Percentiles rank a stretch among this genome's conserved stretches.
phyloP scores from a whole-genome alignment of 176 grass and related monocot species.

The Poa annua region DNA sequence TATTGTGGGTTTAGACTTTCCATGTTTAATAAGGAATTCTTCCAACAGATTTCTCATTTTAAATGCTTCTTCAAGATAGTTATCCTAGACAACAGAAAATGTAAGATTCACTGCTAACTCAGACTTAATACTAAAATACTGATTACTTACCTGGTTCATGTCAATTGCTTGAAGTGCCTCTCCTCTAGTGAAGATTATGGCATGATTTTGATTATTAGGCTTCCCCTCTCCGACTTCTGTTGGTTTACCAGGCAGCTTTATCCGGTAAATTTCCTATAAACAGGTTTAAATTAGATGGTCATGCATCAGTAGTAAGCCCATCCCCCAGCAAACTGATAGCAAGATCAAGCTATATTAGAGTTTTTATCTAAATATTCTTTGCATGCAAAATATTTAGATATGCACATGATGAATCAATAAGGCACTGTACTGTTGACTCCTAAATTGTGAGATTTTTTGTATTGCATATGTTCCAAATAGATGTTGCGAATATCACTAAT shows the following conservation, averaged over 20 bases:
- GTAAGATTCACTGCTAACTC: slow-evolving; percentile 32
- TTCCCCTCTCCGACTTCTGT: slow-evolving; percentile 79
- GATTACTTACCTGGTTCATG: slow-evolving; percentile 72
- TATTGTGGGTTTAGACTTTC: slow-evolving; percentile 60
- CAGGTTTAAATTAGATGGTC: slow-evolving; percentile 20
- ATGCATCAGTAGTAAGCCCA: slow-evolving; percentile 20
- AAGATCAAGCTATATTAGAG: neutral
- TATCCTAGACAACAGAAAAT: slow-evolving; percentile 57
- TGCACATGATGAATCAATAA: neutral
- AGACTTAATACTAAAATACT: slow-evolving; percentile 1
- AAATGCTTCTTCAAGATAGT: slow-evolving; percentile 88
- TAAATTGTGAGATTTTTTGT: neutral
- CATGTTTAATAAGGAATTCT: slow-evolving; percentile 56
- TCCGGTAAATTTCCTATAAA: slow-evolving; percentile 77
- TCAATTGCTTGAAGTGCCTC: slow-evolving; percentile 86
- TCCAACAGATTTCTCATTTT: slow-evolving; percentile 81
- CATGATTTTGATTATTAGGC: slow-evolving; percentile 86
- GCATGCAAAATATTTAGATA: slow-evolving; percentile 20
- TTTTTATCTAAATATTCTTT: neutral
- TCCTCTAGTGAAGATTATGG: slow-evolving; percentile 83
- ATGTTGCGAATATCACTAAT: slow-evolving; percentile 13
- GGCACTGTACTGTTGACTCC: slow-evolving; percentile 9
- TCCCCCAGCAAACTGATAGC: neutral
- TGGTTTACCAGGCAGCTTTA: slow-evolving; percentile 76
- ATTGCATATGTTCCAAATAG: slow-evolving; percentile 28